Conservation (phyloP, 2,329 filamentous ascomycete species). For the Grosmannia huntii region DNA sequence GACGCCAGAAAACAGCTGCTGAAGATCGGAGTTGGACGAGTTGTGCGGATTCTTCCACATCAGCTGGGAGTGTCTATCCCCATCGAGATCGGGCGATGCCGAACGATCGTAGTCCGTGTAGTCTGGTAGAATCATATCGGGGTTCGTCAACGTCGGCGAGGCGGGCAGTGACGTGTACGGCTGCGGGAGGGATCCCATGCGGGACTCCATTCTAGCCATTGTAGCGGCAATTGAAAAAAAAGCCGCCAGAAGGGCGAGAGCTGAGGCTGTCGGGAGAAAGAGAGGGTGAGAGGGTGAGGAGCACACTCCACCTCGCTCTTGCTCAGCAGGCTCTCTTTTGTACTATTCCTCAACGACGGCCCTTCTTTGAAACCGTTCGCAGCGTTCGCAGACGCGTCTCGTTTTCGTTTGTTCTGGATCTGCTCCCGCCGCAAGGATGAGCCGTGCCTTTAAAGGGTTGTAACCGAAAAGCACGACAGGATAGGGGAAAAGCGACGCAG, state of each 20-base stretch:
- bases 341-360: too few relatives aligned
- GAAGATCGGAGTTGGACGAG: conserved; percentile 19
- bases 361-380: too few relatives aligned
- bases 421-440: too few relatives aligned
- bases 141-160: conserved; percentile 82
- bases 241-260: background rate
- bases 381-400: too few relatives aligned
- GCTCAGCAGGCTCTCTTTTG: too few relatives aligned
- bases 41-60: conserved; percentile 37
- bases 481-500: background rate
- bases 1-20: conserved; percentile 31
- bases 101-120: conserved; percentile 33
- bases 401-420: too few relatives aligned
- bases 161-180: conserved; percentile 42
- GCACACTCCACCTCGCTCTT: too few relatives aligned
- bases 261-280: too few relatives aligned
- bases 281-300: background rate
- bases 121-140: conserved; percentile 85
- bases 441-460: too few relatives aligned
- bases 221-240: background rate
- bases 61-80: conserved; percentile 29
- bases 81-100: background rate
- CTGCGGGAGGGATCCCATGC: conserved; percentile 17
- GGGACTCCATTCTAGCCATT: conserved; percentile 13
- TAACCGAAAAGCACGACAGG: background rate